phyloP scores from a whole-genome alignment of 2,329 filamentous ascomycete genomes.

The Chaetothyriales sp. region DNA sequence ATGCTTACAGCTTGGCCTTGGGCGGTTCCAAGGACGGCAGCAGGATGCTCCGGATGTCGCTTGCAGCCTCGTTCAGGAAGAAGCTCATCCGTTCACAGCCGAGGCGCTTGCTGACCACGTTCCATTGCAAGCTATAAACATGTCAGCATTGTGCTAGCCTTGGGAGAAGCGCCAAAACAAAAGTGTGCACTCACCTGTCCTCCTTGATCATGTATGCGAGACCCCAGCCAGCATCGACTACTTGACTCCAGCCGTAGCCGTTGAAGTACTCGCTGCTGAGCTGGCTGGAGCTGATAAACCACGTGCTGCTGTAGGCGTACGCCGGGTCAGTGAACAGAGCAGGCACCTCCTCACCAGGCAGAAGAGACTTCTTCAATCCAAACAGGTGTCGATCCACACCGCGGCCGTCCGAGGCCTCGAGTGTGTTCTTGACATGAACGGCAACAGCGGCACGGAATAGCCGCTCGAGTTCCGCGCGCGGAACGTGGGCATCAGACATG shows the following conservation, averaged over 20 bases:
- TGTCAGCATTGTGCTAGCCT: constrained; percentile 14
- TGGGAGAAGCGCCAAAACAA: neutral
- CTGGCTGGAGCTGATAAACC: constrained; percentile 82
- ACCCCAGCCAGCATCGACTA: constrained; percentile 87
- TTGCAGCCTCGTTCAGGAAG: constrained; percentile 85
- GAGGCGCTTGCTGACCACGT: constrained; percentile 84
- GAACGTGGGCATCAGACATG: constrained; percentile 54
- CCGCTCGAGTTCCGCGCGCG: constrained; percentile 51
- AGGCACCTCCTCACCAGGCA: constrained; percentile 65
- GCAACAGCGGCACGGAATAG: constrained; percentile 70
- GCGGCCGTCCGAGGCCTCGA: constrained; percentile 74
- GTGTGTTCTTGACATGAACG: constrained; percentile 79
- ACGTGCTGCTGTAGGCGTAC: constrained; percentile 66
- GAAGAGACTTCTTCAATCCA: constrained; percentile 79
- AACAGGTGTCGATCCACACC: constrained; percentile 96
- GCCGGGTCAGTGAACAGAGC: constrained; percentile 76
- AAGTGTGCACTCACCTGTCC: constrained; percentile 50
- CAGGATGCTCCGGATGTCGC: constrained; percentile 76
- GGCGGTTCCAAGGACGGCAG: constrained; percentile 60
- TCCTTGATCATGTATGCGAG: constrained; percentile 99
- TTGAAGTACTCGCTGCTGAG: constrained; percentile 96
- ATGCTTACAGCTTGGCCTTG: constrained; percentile 68
- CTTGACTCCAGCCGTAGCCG: constrained; percentile 96
- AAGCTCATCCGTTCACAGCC: constrained; percentile 88
- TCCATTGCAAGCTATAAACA: constrained; percentile 70